Evolutionary conservation across 768 basidiomycete species (phyloP), one percentile per base, ranked within the genome.

Genomic region (Clitopilus hobsonii): DNA sequence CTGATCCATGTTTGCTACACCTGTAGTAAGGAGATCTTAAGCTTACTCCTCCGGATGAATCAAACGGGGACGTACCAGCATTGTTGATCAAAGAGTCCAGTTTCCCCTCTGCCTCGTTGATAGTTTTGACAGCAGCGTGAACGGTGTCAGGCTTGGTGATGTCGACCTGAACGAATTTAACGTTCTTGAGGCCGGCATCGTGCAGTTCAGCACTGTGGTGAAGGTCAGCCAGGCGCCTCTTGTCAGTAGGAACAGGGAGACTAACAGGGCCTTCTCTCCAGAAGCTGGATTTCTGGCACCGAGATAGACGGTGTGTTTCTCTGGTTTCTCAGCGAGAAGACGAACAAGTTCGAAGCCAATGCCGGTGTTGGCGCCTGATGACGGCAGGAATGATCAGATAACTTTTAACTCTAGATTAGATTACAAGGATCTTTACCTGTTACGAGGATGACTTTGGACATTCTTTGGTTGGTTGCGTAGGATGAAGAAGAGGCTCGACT

Each of bases 41-140:
- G 3, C 28, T 23, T 26, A 24, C 25, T 27, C 2, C 26, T 50
- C 6, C 4, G 18, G 4, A 51, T 24, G 4, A 45, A 20, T 28
- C 5, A 11, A 20, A 14, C 1, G n/a, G 24, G 23, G 11, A 38
- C 63, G 55, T 63, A 63, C 74, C 77, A 23, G 75, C 77, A 50
- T 77, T 78, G 63, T 78, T 78, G 36, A 79, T 73, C 28, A 79
- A 68, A 4, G 76, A 71, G 60, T 79, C 74, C 32, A 79, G 66
- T 11, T 64, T 67, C 0, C 77, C 77, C 54, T 76, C 74, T 1
- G 60, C 67, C 10, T 68, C 65, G 53, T 74, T 69, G 41, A 79
- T 73, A 18, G 54, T 56, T 0, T 69, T 64, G 41, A 65, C 70
- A 0, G 77, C 74, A 13, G 69, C 65, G 11, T 61, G 52, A 30